Evolutionary conservation across 352 stramenopile species (phyloP), one percentile per base, ranked within the genome.

Genomic region (Globisporangium canariense): DNA sequence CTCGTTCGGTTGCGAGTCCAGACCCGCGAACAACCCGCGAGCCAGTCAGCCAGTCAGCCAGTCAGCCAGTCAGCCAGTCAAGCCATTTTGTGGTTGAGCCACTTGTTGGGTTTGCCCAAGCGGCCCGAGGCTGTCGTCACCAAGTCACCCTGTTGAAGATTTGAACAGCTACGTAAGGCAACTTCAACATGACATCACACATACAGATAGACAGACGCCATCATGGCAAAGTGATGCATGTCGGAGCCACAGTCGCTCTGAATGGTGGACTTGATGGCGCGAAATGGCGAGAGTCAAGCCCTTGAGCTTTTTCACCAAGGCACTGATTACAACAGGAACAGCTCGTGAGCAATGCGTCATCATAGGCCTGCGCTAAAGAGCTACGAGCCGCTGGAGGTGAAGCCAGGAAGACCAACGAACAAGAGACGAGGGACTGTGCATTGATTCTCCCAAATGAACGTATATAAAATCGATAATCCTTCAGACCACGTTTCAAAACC

Each of bases 401-500:
- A 41, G 2, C 13, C 36, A 41, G 14, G 36, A 41, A 16, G 36
- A 16, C 9, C 9, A 41, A 16, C 6, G 36, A 41, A 4, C 32
- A 36, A 36, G 32, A 36, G 7, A 36, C 4, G 4, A 36, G 32
- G 32, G 11, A 11, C 36, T 22, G 49, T 55, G 22, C 25, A 20
- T 58, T 45, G 51, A 43, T 58, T 58, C 51, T 58, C 51, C 51
- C 51, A 58, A 41, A 58, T 58, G 40, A 54, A 62, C 25, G 18
- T 36, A 54, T 50, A 62, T 41, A 40, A 56, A 47, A 58, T 43
- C 30, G 43, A 43, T 58, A 41, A 58, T 49, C 41, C 60, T 60
- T 54, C 36, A 53, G 34, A 28, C 45, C 45, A 57, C 46, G 50
- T 68, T 58, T 50, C 63, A 68, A 68, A 68, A 64, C 63, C 63